Evolutionary conservation across 306 rosid genomes (phyloP).

Genomic region (Senna siamea): DNA sequence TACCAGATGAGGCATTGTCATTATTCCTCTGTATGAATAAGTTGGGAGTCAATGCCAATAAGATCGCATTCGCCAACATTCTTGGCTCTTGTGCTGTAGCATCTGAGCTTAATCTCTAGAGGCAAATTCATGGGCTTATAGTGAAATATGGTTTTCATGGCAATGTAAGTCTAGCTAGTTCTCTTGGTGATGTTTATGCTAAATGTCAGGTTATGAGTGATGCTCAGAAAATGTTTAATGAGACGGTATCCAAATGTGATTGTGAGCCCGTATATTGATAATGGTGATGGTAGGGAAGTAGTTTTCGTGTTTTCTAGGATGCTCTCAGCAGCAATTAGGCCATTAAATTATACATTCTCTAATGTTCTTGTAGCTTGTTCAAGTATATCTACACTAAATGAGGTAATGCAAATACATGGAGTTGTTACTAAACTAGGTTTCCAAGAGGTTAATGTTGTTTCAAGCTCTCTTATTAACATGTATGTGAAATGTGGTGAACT

Average conservation of each 20-base stretch:
- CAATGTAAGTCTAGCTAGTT: slow-evolving; percentile 70
- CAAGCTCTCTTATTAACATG: slow-evolving; percentile 64
- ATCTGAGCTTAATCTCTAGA: slow-evolving; percentile 43
- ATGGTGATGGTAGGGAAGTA: slow-evolving; percentile 56
- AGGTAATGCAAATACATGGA: slow-evolving; percentile 74
- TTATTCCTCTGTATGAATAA: slow-evolving; percentile 51
- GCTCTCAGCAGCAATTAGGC: slow-evolving; percentile 48
- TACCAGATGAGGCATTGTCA: slow-evolving; percentile 42
- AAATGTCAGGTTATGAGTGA: too few species aligned
- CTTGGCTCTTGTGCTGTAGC: slow-evolving; percentile 60
- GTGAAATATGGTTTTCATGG: slow-evolving; percentile 54
- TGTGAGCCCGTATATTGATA: slow-evolving; percentile 72
- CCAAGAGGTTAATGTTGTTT: slow-evolving; percentile 57
- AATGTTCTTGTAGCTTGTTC: slow-evolving; percentile 72
- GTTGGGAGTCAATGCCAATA: slow-evolving; percentile 45
- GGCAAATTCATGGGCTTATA: slow-evolving; percentile 63
- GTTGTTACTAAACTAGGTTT: slow-evolving; percentile 56
- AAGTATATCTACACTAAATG: slow-evolving; percentile 45
- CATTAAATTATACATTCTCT: slow-evolving; percentile 63
- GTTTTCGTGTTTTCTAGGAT: slow-evolving; percentile 59
- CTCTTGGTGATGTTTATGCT: slow-evolving; percentile 75
- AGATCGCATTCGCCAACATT: slow-evolving; percentile 58
- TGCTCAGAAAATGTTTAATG: too few species aligned
- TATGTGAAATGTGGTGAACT: slow-evolving; percentile 64
- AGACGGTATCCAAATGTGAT: slow-evolving; percentile 57